phyloP scores from a whole-genome alignment of 768 basidiomycete genomes.

The Phaffia australis region DNA sequence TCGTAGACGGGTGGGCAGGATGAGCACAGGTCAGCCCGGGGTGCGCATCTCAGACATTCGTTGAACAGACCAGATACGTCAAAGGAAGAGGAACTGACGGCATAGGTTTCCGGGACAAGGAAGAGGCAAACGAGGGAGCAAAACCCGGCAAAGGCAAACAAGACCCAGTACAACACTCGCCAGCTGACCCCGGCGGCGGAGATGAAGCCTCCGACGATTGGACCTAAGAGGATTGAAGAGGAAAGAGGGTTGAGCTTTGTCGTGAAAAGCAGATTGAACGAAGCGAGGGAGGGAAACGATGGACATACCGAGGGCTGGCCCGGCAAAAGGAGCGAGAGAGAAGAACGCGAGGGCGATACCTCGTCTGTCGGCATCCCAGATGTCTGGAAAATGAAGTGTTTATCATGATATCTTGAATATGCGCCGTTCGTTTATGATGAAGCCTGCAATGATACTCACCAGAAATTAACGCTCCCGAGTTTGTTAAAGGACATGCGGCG shows the following conservation, averaged over 20 bases:
- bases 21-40: too few species aligned
- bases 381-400: not conserved
- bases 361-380: conserved; percentile 21
- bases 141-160: conserved; percentile 30
- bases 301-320: conserved; percentile 26
- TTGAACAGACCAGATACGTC: too few species aligned
- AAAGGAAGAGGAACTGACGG: too few species aligned
- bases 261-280: not conserved
- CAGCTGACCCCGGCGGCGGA: conserved; percentile 13
- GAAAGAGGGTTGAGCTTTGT: not conserved
- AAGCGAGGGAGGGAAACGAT: not conserved
- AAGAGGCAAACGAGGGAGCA: conserved; percentile 29
- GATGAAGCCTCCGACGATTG: conserved; percentile 37
- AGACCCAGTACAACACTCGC: conserved; percentile 19
- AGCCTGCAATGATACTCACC: not conserved
- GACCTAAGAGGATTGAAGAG: conserved; percentile 29
- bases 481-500: conserved; percentile 40
- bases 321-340: conserved; percentile 38
- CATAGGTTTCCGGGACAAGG: conserved; percentile 31
- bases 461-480: conserved; percentile 34
- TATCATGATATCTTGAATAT: conserved; percentile 38
- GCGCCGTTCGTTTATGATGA: conserved; percentile 34
- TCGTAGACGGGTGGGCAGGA: not conserved
- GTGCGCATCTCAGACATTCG: too few species aligned
- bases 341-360: conserved; percentile 25